Percentiles rank a stretch among this genome's conserved stretches.
Conservation (phyloP, 805 yeast genomes). For the Blastobotrys americana region DNA sequence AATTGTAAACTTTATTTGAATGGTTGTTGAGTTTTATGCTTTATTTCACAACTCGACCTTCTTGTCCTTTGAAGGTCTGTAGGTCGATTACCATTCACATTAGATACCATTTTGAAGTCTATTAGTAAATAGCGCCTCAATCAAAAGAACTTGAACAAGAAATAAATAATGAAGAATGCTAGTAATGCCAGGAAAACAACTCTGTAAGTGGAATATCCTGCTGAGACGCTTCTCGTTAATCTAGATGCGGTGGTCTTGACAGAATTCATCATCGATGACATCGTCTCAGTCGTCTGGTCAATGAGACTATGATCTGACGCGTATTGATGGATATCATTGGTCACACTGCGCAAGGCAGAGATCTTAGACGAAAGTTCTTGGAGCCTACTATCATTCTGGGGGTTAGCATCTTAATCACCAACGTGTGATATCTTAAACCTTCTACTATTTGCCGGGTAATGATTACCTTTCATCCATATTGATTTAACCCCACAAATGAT, state of each 20-base stretch:
- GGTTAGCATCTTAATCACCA: not conserved
- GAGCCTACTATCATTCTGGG: slow-evolving; percentile 55
- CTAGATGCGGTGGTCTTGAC: slow-evolving; percentile 47
- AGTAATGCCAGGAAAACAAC: slow-evolving; percentile 52
- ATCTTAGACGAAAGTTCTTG: slow-evolving; percentile 59
- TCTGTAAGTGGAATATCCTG: slow-evolving; percentile 54
- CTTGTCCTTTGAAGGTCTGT: no score
- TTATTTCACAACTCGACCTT: no score
- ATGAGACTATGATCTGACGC: slow-evolving; percentile 44
- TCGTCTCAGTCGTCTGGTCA: slow-evolving; percentile 43
- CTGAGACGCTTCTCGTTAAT: slow-evolving; percentile 47
- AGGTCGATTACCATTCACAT: no score
- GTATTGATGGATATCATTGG: slow-evolving; percentile 59
- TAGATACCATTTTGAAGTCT: no score
- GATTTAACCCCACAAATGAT: no score
- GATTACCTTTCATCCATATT: no score
- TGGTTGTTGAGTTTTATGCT: no score
- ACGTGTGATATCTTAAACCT: no score
- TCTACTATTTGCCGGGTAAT: no score
- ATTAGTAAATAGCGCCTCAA: not conserved
- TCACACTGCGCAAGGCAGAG: slow-evolving; percentile 55
- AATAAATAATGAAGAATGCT: slow-evolving; percentile 50
- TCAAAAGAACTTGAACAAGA: slow-evolving; percentile 44
- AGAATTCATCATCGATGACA: slow-evolving; percentile 41
- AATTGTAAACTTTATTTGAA: no score